These are phyloP conservation scores for Amanita pallidorosea DNA, from an alignment of 768 basidiomycete species.

Conservation along the genomic window DNA sequence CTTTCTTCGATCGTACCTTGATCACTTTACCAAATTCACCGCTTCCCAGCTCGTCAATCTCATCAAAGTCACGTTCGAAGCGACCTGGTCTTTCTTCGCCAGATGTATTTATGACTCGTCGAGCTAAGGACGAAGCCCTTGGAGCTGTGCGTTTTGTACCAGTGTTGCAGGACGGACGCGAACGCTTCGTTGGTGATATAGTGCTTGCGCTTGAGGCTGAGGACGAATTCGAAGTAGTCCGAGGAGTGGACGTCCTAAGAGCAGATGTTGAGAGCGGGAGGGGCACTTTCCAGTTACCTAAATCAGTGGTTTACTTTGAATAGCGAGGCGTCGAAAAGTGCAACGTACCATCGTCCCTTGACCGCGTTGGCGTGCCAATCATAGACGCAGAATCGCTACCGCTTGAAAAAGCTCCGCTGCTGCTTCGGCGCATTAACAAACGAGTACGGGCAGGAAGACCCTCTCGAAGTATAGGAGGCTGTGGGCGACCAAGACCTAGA, in stretches of 20 bases:
- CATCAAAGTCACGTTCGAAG: slow-evolving; percentile 74
- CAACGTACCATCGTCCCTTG: slow-evolving; percentile 35
- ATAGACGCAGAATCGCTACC: slow-evolving; percentile 55
- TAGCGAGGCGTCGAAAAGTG: slow-evolving; percentile 6
- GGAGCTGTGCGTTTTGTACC: slow-evolving; percentile 14
- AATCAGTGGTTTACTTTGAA: neutral
- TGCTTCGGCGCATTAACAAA: slow-evolving; percentile 67
- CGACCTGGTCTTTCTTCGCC: slow-evolving; percentile 45
- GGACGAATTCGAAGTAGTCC: slow-evolving; percentile 51
- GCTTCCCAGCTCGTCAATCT: slow-evolving; percentile 74
- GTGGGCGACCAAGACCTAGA: slow-evolving; percentile 56
- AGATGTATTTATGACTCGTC: slow-evolving; percentile 27
- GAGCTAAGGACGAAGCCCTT: slow-evolving; percentile 12
- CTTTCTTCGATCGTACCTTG: slow-evolving; percentile 63
- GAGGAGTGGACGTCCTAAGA: slow-evolving; percentile 27
- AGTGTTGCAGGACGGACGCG: slow-evolving; percentile 16
- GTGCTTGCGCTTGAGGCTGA: slow-evolving; percentile 32
- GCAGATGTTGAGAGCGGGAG: slow-evolving; percentile 32
- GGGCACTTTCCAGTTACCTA: slow-evolving; percentile 30
- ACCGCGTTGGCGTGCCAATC: slow-evolving; percentile 52
- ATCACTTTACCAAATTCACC: slow-evolving; percentile 94
- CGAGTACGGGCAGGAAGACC: slow-evolving; percentile 29
- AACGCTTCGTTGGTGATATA: slow-evolving; percentile 34
- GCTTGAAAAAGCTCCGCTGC: slow-evolving; percentile 74
- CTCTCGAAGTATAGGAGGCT: slow-evolving; percentile 16